These are phyloP conservation scores for Begonia fuchsioides DNA, from an alignment of 306 rosid genomes.

Conservation along the genomic window DNA sequence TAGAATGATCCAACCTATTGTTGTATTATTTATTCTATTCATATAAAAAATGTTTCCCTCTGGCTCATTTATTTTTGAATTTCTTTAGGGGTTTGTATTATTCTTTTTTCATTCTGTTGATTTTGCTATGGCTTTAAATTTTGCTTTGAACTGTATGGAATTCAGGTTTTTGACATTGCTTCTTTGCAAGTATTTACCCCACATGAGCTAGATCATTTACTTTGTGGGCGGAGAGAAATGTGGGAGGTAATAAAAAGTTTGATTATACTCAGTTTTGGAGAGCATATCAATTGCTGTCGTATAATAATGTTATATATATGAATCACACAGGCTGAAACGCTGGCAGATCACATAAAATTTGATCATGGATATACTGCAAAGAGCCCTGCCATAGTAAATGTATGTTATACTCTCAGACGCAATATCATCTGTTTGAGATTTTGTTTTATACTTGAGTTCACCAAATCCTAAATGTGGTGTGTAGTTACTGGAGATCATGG, in stretches of 20 bases:
- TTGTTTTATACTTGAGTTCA: neutral
- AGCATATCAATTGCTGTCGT: neutral
- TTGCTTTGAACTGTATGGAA: neutral
- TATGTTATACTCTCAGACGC: slow-evolving; percentile 17
- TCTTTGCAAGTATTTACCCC: slow-evolving; percentile 82
- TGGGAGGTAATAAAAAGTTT: slow-evolving; percentile 60
- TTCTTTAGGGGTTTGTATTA: too few relatives aligned
- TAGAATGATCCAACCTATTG: too few relatives aligned
- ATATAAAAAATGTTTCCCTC: too few relatives aligned
- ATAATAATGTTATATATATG: neutral
- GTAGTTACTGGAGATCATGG: slow-evolving; percentile 88
- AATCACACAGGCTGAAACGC: slow-evolving; percentile 65
- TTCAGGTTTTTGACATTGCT: slow-evolving; percentile 77
- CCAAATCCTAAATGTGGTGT: slow-evolving; percentile 15
- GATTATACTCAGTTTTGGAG: neutral
- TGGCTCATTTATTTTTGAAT: too few relatives aligned
- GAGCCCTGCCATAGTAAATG: slow-evolving; percentile 90
- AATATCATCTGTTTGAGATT: neutral
- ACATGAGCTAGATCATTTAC: slow-evolving; percentile 79
- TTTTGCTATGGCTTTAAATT: neutral
- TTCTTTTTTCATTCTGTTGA: neutral
- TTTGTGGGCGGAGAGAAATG: slow-evolving; percentile 90
- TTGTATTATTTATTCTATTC: too few relatives aligned
- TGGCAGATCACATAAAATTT: slow-evolving; percentile 84
- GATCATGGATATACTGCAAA: slow-evolving; percentile 97